Evolutionary conservation across 305 asterid genomes (phyloP).

Genomic region (Fraxinus sp.): DNA sequence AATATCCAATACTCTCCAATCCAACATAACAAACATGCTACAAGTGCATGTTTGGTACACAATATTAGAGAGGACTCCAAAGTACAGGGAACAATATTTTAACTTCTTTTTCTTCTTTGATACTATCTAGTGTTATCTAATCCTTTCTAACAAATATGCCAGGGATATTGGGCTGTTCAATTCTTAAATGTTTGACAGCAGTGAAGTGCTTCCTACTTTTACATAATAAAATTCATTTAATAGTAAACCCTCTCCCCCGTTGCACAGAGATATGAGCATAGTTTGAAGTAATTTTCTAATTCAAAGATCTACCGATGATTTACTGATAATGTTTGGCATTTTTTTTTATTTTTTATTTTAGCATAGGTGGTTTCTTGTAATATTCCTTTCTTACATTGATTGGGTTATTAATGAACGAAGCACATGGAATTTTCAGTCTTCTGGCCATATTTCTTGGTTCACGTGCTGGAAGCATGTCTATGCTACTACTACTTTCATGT

Average conservation of each 20-base stretch:
- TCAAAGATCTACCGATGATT: background rate
- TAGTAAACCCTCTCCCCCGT: background rate
- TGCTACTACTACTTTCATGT: background rate
- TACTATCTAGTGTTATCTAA: background rate
- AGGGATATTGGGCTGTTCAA: background rate
- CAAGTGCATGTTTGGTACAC: background rate
- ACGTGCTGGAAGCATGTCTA: background rate
- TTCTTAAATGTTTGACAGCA: background rate
- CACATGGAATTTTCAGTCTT: background rate
- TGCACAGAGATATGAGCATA: background rate
- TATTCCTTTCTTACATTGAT: background rate
- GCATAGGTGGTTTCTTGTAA: background rate
- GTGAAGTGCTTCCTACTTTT: background rate
- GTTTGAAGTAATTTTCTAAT: background rate
- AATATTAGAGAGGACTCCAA: background rate
- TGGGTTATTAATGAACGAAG: background rate
- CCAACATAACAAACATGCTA: background rate
- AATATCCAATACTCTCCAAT: background rate
- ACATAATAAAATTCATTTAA: background rate
- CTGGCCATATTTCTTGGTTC: background rate
- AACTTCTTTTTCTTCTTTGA: background rate
- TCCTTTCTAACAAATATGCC: background rate
- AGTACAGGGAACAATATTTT: background rate
- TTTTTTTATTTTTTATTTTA: background rate
- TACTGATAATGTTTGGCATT: background rate